phyloP scores from a whole-genome alignment of 116 monocot species.

The Iris pallida region DNA sequence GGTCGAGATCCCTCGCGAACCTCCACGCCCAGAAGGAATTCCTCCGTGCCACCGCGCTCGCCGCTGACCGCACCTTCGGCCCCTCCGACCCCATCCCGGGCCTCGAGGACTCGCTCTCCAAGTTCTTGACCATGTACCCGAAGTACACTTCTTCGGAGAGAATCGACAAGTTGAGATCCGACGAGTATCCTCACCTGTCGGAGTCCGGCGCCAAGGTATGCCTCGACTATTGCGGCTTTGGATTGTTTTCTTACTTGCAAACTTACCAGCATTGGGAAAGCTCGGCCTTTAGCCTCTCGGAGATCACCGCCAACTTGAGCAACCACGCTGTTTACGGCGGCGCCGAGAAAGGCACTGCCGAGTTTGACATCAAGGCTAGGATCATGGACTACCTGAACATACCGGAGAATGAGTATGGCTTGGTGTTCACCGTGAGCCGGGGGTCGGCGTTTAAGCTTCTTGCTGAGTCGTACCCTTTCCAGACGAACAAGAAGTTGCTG shows the following conservation, averaged over 20 bases:
- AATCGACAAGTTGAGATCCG: constrained; percentile 59
- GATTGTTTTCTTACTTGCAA: constrained; percentile 87
- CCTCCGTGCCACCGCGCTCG: constrained; percentile 72
- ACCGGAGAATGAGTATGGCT: constrained; percentile 77
- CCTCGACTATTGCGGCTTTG: constrained; percentile 98
- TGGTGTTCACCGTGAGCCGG: constrained; percentile 84
- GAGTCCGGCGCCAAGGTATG: constrained; percentile 65
- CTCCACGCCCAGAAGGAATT: constrained; percentile 81
- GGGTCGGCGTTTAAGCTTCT: constrained; percentile 86
- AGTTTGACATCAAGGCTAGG: constrained; percentile 72
- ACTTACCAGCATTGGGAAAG: constrained; percentile 57
- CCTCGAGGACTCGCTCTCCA: constrained; percentile 51
- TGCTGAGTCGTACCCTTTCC: constrained; percentile 86
- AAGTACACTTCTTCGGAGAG: constrained; percentile 66
- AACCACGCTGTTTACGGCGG: constrained; percentile 87
- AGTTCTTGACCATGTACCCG: constrained; percentile 90
- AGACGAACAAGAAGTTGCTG: constrained; percentile 78
- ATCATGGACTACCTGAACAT: constrained; percentile 95
- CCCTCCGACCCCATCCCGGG: constrained; percentile 44
- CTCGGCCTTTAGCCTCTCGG: constrained; percentile 58
- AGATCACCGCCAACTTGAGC: constrained; percentile 86
- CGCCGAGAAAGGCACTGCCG: constrained; percentile 73
- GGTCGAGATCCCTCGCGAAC: constrained; percentile 74
- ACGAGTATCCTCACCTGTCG: constrained; percentile 76
- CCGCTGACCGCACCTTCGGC: constrained; percentile 52